Percentiles rank a stretch among this genome's conserved stretches.
These are phyloP conservation scores for Colletotrichum sp. DNA, from an alignment of 2,329 filamentous ascomycete genomes.

Conservation along the genomic window DNA sequence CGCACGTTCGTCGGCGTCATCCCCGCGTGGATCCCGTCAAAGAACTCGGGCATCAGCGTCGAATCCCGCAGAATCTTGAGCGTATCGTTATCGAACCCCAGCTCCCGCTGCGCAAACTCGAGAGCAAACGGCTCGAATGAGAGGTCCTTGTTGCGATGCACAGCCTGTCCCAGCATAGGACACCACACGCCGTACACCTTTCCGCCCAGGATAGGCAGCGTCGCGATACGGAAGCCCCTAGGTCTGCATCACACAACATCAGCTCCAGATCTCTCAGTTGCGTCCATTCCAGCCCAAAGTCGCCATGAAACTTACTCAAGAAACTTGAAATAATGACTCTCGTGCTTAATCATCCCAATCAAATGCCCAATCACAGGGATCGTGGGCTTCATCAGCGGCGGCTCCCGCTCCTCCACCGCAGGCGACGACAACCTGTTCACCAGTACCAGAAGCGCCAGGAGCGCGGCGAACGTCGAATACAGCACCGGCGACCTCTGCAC, in stretches of 20 bases:
- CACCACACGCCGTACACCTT: constrained; percentile 51
- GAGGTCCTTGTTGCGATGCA: constrained; percentile 44
- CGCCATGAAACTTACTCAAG: constrained; percentile 37
- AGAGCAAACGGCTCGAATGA: constrained; percentile 46
- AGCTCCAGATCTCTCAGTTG: no score
- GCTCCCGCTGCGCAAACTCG: constrained; percentile 40
- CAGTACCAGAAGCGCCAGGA: not conserved
- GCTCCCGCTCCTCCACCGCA: constrained; percentile 41
- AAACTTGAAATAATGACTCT: constrained; percentile 39
- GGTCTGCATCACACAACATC: not conserved
- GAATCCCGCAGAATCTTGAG: constrained; percentile 25
- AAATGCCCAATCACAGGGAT: constrained; percentile 53
- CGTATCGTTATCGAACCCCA: constrained; percentile 37
- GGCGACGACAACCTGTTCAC: not conserved
- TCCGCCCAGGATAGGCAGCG: constrained; percentile 47
- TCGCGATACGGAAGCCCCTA: constrained; percentile 42
- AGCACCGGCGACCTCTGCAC: not conserved
- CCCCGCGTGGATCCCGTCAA: not conserved
- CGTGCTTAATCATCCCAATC: constrained; percentile 43
- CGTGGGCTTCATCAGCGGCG: constrained; percentile 42
- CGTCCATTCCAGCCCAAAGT: no score
- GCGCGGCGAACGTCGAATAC: not conserved
- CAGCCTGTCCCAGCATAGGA: constrained; percentile 40
- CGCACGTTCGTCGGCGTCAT: not conserved
- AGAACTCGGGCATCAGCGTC: not conserved